These are phyloP conservation scores for Rhodotorula sp. DNA, from an alignment of 1,284 basidiomycete species.

Conservation along the genomic window DNA sequence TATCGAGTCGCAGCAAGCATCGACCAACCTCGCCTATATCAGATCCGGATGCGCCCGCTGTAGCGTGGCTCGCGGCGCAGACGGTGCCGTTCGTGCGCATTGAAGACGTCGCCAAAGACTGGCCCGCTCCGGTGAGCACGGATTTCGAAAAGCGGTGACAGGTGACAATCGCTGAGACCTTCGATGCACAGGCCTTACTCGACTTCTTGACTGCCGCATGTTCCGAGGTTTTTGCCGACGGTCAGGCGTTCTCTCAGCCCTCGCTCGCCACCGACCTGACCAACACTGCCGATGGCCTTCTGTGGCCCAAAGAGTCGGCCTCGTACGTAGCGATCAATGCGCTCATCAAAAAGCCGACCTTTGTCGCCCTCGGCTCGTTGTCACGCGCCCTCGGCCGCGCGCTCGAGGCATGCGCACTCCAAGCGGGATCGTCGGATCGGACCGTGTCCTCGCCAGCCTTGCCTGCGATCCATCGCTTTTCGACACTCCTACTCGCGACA, in stretches of 20 bases:
- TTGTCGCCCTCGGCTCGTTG: conserved; percentile 34
- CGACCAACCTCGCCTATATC: neutral
- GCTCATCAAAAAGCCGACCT: conserved; percentile 12
- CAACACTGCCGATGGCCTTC: conserved; percentile 21
- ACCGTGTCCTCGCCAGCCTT: neutral
- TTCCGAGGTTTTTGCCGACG: conserved; percentile 31
- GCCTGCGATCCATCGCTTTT: conserved; percentile 11
- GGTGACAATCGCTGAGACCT: neutral
- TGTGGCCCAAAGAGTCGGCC: conserved; percentile 29
- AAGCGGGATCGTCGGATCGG: conserved; percentile 2
- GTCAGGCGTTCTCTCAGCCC: conserved; percentile 34
- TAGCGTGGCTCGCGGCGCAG: conserved; percentile 40
- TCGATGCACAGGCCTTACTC: conserved; percentile 14
- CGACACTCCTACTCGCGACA: conserved; percentile 19
- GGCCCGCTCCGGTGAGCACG: neutral
- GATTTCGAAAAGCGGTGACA: too few relatives aligned
- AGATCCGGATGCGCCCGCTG: neutral
- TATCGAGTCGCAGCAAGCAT: neutral
- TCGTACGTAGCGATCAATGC: conserved; percentile 25
- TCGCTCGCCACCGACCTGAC: conserved; percentile 29
- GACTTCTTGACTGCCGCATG: conserved; percentile 17
- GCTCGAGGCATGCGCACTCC: conserved; percentile 27
- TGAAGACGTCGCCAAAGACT: conserved; percentile 10
- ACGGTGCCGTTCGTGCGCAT: conserved; percentile 30
- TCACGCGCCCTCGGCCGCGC: conserved; percentile 40